Base-by-base conservation (phyloP, 768 basidiomycete species). In the Neoboletus subvelutipes region DNA sequence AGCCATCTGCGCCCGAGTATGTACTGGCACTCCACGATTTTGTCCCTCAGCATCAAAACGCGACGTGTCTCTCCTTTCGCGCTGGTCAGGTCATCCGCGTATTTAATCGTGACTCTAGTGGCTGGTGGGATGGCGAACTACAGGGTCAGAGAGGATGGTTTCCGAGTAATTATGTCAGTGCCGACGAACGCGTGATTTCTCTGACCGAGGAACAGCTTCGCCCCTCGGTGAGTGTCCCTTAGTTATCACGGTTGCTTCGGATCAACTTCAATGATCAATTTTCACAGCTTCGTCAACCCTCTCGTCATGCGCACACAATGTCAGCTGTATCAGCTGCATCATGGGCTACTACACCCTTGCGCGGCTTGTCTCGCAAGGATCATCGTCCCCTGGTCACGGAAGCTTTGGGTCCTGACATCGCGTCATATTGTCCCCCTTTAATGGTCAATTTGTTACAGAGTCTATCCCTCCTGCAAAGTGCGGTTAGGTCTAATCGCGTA, bases 81-180 rank as follows among this genome's bases (percentile, higher is more conserved):
- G 88, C 92, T 1, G 95, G 96, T 4, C 90, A 98, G 67, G 81
- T 95, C 52, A 94, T 98, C 54, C 87, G 87, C 57, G 93, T 98
- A n/a, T 77, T 90, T 47, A 93, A 92, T 66, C 82, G 86, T 61
- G 93, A 98, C 74, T 58, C 79, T 4, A 91, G 87, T 64, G 97
- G 97, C 0, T 98, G 97, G 97, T 98, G 96, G 96, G 95, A 99
- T 68, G 97, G 97, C 11, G 94, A 98, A 73, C 71, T 96, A 18
- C 90, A 93, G 36, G 90, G 86, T 3, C 76, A 86, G 58, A 77
- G 95, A 64, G 97, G 97, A 13, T 99, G 97, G 97, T 98, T 98
- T 73, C 97, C 97, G 20, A 94, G 92, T 66, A 99, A 98, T 74
- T 98, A 97, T 75, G 90, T 92, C 61, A 87, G 85, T 62, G 75